A percentile compares a stretch with the other conserved stretches of the same genome.
These are phyloP conservation scores for Colletotrichum coccodes DNA, from an alignment of 2,329 filamentous ascomycete genomes.

Conservation along the genomic window DNA sequence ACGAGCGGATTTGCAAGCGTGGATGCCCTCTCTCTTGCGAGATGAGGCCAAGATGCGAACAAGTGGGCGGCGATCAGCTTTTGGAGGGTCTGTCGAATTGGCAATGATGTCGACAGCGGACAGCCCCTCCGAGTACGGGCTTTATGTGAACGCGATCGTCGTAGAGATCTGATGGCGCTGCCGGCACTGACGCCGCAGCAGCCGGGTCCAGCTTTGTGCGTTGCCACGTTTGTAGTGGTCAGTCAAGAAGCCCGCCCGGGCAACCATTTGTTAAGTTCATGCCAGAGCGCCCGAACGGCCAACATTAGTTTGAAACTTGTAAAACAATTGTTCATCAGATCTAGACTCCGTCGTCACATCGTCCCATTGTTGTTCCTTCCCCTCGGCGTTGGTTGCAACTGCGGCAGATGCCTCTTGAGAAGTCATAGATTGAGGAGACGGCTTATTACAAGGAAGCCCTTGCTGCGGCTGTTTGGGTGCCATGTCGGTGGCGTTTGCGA, in stretches of 20 bases:
- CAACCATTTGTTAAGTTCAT: background rate
- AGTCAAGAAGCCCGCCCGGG: background rate
- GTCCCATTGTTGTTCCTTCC: background rate
- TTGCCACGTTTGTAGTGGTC: background rate
- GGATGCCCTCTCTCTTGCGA: conserved; percentile 12
- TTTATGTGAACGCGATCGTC: conserved; percentile 2
- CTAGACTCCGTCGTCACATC: conserved; percentile 1
- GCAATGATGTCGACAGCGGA: background rate
- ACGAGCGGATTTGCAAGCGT: background rate
- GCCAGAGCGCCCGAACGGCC: background rate
- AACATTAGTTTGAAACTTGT: background rate
- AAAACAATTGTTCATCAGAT: conserved; percentile 15
- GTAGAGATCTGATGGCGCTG: background rate
- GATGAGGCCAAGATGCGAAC: conserved; percentile 17
- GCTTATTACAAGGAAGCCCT: conserved; percentile 7
- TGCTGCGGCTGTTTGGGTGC: background rate
- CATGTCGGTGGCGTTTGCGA: conserved; percentile 3
- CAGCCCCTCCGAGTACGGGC: background rate
- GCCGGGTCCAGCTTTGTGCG: background rate
- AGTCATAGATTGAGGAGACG: conserved; percentile 1
- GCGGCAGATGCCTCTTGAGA: conserved; percentile 2
- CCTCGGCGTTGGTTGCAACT: conserved; percentile 5
- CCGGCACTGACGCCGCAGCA: background rate
- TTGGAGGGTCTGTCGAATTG: conserved; percentile 2
- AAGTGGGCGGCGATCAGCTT: conserved; percentile 18